A percentile compares a stretch with the other conserved stretches of the same genome.
phyloP scores from a whole-genome alignment of 2,329 filamentous ascomycete genomes.

The Madurella mycetomatis region DNA sequence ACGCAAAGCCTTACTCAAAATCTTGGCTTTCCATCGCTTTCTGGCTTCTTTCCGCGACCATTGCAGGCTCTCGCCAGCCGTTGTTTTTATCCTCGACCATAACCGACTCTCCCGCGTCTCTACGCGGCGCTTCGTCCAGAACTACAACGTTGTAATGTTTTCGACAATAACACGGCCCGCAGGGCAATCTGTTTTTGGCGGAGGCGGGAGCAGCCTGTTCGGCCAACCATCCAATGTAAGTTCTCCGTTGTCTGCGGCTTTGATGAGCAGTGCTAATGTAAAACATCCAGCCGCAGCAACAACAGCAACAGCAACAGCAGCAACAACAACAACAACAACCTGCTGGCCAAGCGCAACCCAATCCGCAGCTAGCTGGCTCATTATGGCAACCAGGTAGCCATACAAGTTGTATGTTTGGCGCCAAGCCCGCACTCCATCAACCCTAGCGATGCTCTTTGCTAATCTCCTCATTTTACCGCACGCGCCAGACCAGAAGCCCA shows the following conservation, averaged over 20 bases:
- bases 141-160: slow-evolving; percentile 17
- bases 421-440: not conserved
- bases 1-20: no score
- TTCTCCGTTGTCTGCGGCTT: not conserved
- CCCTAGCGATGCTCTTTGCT: slow-evolving; percentile 9
- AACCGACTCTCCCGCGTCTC: not conserved
- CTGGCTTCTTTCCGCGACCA: no score
- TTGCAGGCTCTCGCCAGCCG: not conserved
- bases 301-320: slow-evolving; percentile 35
- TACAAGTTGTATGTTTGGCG: slow-evolving; percentile 39
- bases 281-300: slow-evolving; percentile 35
- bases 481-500: slow-evolving; percentile 60
- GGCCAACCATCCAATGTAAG: slow-evolving; percentile 24
- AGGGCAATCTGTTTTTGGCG: slow-evolving; percentile 27
- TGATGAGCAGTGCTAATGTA: slow-evolving; percentile 9
- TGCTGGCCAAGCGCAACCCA: slow-evolving; percentile 24
- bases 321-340: slow-evolving; percentile 31
- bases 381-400: slow-evolving; percentile 51
- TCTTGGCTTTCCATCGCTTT: no score
- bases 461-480: slow-evolving; percentile 17
- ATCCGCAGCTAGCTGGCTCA: slow-evolving; percentile 43
- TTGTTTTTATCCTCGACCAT: not conserved
- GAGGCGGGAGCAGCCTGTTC: slow-evolving; percentile 22
- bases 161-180: slow-evolving; percentile 20
- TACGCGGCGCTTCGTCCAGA: slow-evolving; percentile 5